Percentiles rank a stretch among this genome's conserved stretches.
These are phyloP conservation scores for Millerozyma miso DNA, from an alignment of 805 yeast genomes.

Conservation along the genomic window DNA sequence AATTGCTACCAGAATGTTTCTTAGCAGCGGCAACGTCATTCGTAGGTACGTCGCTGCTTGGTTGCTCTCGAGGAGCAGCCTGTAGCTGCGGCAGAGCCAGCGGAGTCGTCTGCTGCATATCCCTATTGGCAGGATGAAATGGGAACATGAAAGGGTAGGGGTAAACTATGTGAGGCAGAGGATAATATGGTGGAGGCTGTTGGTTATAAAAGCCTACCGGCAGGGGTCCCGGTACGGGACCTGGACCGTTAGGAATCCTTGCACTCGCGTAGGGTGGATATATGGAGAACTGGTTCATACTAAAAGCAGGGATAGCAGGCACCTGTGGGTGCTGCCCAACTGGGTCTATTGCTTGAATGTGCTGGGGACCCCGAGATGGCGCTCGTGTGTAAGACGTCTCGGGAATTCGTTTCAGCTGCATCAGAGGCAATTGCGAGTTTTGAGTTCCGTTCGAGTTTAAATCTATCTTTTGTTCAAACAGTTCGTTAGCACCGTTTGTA, in stretches of 20 bases:
- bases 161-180: slow-evolving; percentile 4
- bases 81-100: slow-evolving; percentile 1
- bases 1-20: not conserved
- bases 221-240: slow-evolving; percentile 41
- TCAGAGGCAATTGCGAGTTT: not conserved
- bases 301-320: slow-evolving; percentile 5
- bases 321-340: not conserved
- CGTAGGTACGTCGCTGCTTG: not conserved
- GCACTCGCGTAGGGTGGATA: slow-evolving; percentile 33
- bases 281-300: slow-evolving; percentile 12
- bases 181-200: slow-evolving; percentile 2
- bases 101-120: not conserved
- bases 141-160: slow-evolving; percentile 1
- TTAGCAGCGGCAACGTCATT: not conserved
- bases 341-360: not conserved
- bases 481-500: not conserved
- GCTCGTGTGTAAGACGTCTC: not conserved
- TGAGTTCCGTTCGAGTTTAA: not conserved
- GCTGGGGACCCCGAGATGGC: not conserved
- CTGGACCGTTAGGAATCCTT: slow-evolving; percentile 39
- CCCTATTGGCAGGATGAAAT: not conserved
- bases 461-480: not conserved
- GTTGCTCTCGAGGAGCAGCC: slow-evolving; percentile 1
- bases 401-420: not conserved
- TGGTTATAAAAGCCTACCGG: slow-evolving; percentile 16